Evolutionary conservation across 305 asterid species (phyloP), one percentile per base, ranked within the genome.

Genomic region (Plantago rigida): DNA sequence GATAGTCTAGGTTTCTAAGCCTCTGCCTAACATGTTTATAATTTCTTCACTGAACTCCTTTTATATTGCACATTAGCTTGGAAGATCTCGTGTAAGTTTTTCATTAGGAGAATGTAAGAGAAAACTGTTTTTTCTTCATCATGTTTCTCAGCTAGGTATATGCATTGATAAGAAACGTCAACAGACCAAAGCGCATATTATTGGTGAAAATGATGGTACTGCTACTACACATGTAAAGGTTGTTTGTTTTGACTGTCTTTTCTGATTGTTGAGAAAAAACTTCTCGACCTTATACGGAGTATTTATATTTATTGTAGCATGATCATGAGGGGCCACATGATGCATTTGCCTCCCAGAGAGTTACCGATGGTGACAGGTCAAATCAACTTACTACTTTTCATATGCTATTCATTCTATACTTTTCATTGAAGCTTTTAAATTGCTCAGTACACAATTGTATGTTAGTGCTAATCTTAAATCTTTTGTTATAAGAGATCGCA

Each of bases 91-190:
- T 31, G 6, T 3, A 31, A 31, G 39, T 31, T 31, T 31, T 31
- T 31, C 39, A 31, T 31, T 31, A 0, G 39, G 2, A 31, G 39
- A 31, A 31, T 22, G 26, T 22, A 22, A 31, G 39, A 31, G 39
- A 31, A 3, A 31, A 6, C 44, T 36, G 44, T 4, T 36, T 36
- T 36, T 49, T 47, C 11, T 66, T 15, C 69, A 47, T 62, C 44
- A 36, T 36, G 69, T 41, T 77, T 49, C 72, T 76, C 81, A 89
- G 97, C 87, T 89, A 72, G 87, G 94, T 49, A 71, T 87, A 74
- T 89, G 95, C 85, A 89, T 87, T 45, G 68, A 74, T 63, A 80
- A 79, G 76, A 82, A 76, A 78, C 69, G 68, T 56, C 84, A 45
- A 67, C 82, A 76, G 56, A 74, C 72, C 57, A 62, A 71, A 73